These are phyloP conservation scores for Hortaea sp. DNA, from an alignment of 2,329 filamentous ascomycete genomes.

Conservation along the genomic window DNA sequence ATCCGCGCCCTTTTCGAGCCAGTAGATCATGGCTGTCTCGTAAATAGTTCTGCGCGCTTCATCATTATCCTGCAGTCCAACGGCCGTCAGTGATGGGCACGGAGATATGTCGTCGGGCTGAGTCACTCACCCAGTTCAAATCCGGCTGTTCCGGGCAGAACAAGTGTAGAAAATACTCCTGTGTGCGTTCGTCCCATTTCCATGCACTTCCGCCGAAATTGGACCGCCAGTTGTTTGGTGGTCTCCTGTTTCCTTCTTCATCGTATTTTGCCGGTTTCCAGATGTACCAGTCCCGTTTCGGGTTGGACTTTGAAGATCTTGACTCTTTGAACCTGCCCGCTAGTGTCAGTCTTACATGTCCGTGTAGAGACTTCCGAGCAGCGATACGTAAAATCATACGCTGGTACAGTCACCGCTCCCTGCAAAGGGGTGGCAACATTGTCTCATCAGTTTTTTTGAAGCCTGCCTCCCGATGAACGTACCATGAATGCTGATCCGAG, in stretches of 20 bases:
- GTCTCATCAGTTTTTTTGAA: too few species aligned
- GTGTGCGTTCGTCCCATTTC: constrained; percentile 61
- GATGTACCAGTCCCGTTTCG: constrained; percentile 54
- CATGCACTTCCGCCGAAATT: constrained; percentile 50
- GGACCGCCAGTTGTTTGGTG: constrained; percentile 66
- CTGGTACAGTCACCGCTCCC: too few species aligned
- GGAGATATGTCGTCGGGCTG: too few species aligned
- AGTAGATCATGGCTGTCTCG: constrained; percentile 50
- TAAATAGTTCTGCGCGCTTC: constrained; percentile 62
- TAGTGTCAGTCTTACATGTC: too few species aligned
- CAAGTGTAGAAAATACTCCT: constrained; percentile 68
- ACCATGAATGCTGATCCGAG: constrained; percentile 43
- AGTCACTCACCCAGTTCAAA: constrained; percentile 54
- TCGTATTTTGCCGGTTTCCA: constrained; percentile 39
- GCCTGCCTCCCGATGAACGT: too few species aligned
- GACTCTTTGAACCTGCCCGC: constrained; percentile 39
- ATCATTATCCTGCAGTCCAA: constrained; percentile 44
- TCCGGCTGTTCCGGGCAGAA: constrained; percentile 72
- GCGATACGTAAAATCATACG: too few species aligned
- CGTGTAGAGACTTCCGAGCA: too few species aligned
- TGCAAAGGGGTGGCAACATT: too few species aligned
- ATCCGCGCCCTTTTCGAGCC: constrained; percentile 59
- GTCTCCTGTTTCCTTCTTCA: constrained; percentile 49
- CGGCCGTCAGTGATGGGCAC: too few species aligned
- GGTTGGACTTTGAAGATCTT: constrained; percentile 39